phyloP scores from a whole-genome alignment of 768 basidiomycete genomes.

The Dioszegia hungarica region DNA sequence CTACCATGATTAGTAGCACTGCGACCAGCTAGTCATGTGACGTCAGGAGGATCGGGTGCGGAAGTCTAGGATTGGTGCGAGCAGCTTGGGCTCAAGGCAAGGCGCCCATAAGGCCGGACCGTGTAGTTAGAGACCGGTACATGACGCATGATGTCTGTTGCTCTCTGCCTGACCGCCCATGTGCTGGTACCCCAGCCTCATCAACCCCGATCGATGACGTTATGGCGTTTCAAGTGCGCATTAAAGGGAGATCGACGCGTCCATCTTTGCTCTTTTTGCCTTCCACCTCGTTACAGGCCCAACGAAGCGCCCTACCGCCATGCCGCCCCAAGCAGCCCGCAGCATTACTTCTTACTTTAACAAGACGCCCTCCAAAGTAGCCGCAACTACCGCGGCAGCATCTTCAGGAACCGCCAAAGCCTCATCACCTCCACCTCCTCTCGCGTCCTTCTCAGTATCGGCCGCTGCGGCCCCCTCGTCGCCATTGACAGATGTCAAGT shows the following conservation, averaged over 20 bases:
- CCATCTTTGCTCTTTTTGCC: not conserved
- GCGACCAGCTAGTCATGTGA: too few relatives aligned
- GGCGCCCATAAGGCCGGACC: too few relatives aligned
- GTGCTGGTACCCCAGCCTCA: too few relatives aligned
- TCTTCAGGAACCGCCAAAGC: not conserved
- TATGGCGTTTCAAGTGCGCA: not conserved
- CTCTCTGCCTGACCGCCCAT: too few relatives aligned
- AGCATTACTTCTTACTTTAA: conserved; percentile 26
- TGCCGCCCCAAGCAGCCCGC: not conserved
- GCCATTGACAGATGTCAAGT: conserved; percentile 5
- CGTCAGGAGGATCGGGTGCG: too few relatives aligned
- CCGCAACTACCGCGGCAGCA: not conserved
- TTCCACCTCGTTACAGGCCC: too few relatives aligned
- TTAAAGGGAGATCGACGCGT: not conserved
- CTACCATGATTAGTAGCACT: too few relatives aligned
- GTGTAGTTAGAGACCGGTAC: too few relatives aligned
- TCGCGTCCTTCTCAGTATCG: not conserved
- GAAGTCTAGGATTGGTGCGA: too few relatives aligned
- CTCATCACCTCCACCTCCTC: not conserved
- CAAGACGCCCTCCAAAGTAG: conserved; percentile 13
- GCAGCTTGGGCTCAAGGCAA: too few relatives aligned
- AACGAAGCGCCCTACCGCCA: not conserved
- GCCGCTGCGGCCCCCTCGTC: conserved; percentile 2
- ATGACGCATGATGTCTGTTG: too few relatives aligned
- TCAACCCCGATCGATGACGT: not conserved